Base-by-base conservation (phyloP, 73 alveolate species). In the Paramecium biaurelia region DNA sequence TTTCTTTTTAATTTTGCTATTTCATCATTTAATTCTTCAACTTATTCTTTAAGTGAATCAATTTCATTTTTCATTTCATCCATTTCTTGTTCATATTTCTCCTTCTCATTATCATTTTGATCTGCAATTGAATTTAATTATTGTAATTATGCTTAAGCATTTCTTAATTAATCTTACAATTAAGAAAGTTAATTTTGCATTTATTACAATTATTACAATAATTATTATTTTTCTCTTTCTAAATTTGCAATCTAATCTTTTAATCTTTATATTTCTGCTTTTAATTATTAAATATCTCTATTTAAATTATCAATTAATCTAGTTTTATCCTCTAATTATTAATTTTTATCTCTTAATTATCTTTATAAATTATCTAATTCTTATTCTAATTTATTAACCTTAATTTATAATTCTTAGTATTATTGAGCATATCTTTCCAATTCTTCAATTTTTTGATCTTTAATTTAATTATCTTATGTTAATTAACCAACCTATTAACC, bases 11-110 rank as follows among this genome's bases (percentile, higher is more conserved):
- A 47, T 43, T 21, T 47, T 24, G 70, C 74, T 30, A 79, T 79
- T 20, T 79, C 53, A 79, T 79, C 90, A 79, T 79, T 79, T 21
- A 79, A 79, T 43, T 79, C 90, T 24, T 79, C 37, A 12, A 79
- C 43, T 43, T 41, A 12, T 38, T 79, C 90, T 47, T 42, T 30
- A 0, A 43, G 37, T 38, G 45, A 21, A 20, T 79, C 74, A 30
- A 79, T 23, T 79, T 79, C 42, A 47, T 79, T 47, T 79, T 45
- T 30, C 12, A 79, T 26, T 42, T 38, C 70, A 21, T 79, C 90
- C 7, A 43, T 38, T 43, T 79, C 70, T 18, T 38, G 7, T 47
- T 79, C 74, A 41, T 24, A 79, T 26, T 21, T 11, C 56, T 79
- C 70, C 43, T 79, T 79, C 8, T 79, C 90, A 79, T 79, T 53